Conservation (phyloP, 202 grass and related monocot species). For the Setaria italica region DNA sequence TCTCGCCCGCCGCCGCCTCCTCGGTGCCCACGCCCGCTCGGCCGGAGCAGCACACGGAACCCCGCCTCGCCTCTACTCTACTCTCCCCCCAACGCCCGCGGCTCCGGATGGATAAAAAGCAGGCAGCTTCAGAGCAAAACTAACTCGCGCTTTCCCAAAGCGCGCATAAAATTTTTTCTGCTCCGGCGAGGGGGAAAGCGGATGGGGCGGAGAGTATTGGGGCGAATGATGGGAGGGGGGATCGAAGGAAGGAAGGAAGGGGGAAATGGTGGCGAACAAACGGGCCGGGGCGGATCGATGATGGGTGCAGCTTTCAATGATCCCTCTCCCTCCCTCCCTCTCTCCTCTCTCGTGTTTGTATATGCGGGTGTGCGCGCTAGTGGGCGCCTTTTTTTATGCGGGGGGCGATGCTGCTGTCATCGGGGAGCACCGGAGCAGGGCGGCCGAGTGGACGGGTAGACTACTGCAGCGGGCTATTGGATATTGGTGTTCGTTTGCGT, state of each 20-base stretch:
- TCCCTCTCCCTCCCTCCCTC: conserved; percentile 28
- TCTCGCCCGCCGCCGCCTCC: not conserved
- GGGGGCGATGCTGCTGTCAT: conserved; percentile 46
- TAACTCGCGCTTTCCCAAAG: conserved; percentile 49
- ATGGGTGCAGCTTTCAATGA: conserved; percentile 71
- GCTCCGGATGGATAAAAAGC: conserved; percentile 57
- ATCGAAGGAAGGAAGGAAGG: not conserved
- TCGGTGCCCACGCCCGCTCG: conserved; percentile 38
- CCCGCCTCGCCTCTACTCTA: not conserved
- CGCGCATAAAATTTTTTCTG: conserved; percentile 18
- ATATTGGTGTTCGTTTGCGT: conserved; percentile 31
- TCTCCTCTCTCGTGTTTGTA: conserved; percentile 40
- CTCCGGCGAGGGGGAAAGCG: conserved; percentile 20
- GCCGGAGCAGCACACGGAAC: conserved; percentile 7
- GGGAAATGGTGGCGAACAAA: conserved; percentile 57
- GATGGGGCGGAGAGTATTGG: not conserved
- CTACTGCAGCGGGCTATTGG: not conserved
- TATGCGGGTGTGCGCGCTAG: conserved; percentile 37
- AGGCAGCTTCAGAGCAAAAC: conserved; percentile 47
- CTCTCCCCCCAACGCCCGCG: not conserved
- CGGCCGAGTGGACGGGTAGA: not conserved
- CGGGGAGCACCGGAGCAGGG: conserved; percentile 32
- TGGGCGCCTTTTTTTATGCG: conserved; percentile 51
- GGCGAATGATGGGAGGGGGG: conserved; percentile 41
- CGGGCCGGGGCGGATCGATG: conserved; percentile 64